These are phyloP conservation scores for Ophiosphaerella narmari DNA, from an alignment of 2,329 filamentous ascomycete genomes.

Conservation along the genomic window DNA sequence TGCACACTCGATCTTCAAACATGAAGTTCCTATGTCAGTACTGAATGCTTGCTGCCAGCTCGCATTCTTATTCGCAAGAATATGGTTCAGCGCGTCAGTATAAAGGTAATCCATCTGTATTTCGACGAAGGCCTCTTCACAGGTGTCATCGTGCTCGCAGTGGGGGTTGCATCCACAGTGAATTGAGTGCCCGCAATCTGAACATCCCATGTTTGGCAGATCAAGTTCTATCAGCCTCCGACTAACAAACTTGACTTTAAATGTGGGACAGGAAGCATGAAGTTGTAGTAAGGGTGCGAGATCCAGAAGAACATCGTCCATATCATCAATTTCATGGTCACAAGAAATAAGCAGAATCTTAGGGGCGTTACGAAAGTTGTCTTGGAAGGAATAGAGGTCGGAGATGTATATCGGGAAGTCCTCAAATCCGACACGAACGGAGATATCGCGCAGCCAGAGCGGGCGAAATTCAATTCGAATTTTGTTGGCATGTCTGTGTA, in stretches of 20 bases:
- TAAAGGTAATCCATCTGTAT: slow-evolving; percentile 2
- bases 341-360: slow-evolving; percentile 3
- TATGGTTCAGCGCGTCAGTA: slow-evolving; percentile 2
- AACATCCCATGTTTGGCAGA: not conserved
- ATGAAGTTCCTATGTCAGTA: not conserved
- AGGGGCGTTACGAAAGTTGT: slow-evolving; percentile 6
- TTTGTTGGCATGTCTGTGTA: slow-evolving; percentile 5
- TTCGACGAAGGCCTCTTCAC: not conserved
- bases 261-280: slow-evolving; percentile 2
- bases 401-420: slow-evolving; percentile 4
- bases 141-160: not conserved
- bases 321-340: slow-evolving; percentile 1
- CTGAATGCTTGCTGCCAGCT: slow-evolving; percentile 6
- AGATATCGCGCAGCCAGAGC: slow-evolving; percentile 6
- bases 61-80: slow-evolving; percentile 8
- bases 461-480: slow-evolving; percentile 11
- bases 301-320: not conserved
- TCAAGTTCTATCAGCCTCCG: slow-evolving; percentile 1
- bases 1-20: slow-evolving; percentile 1
- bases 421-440: not conserved
- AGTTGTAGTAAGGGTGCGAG: slow-evolving; percentile 2
- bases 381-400: not conserved
- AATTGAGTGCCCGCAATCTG: not conserved
- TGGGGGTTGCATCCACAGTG: not conserved
- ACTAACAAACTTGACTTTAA: slow-evolving; percentile 4